A percentile compares a stretch with the other conserved stretches of the same genome.
Conservation (phyloP, 2,329 filamentous ascomycete genomes). For the Scorias spongiosa region DNA sequence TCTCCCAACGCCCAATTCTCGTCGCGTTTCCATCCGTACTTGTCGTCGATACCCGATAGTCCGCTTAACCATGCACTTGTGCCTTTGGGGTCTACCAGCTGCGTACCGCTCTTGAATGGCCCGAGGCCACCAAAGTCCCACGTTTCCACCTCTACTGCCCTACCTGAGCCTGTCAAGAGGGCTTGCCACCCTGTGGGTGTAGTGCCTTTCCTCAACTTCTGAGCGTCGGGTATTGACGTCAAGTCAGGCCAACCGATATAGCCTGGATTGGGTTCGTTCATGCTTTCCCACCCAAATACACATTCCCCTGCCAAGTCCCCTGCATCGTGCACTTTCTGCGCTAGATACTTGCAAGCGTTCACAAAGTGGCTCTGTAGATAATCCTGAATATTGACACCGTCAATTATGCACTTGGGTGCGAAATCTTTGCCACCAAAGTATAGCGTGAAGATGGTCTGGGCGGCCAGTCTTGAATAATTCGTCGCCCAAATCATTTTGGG, state of each 20-base stretch:
- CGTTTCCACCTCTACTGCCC: conserved; percentile 74
- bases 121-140: conserved; percentile 93
- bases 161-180: conserved; percentile 77
- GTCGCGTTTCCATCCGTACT: conserved; percentile 83
- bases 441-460: conserved; percentile 81
- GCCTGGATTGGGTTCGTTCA: conserved; percentile 90
- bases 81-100: conserved; percentile 76
- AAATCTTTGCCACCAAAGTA: conserved; percentile 88
- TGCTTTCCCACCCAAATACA: conserved; percentile 87
- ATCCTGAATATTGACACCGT: conserved; percentile 91
- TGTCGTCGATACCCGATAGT: conserved; percentile 64
- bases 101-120: conserved; percentile 73
- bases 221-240: conserved; percentile 65
- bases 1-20: conserved; percentile 82
- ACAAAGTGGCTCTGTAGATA: conserved; percentile 83
- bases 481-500: conserved; percentile 99
- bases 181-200: conserved; percentile 90
- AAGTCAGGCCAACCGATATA: conserved; percentile 73
- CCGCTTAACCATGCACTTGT: conserved; percentile 66
- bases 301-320: conserved; percentile 75
- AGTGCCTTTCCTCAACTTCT: conserved; percentile 83
- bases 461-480: conserved; percentile 79
- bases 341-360: conserved; percentile 63
- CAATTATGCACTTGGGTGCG: conserved; percentile 87
- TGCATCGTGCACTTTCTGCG: conserved; percentile 72